Evolutionary conservation across 306 rosid species (phyloP).

Genomic region (Begonia loranthoides): DNA sequence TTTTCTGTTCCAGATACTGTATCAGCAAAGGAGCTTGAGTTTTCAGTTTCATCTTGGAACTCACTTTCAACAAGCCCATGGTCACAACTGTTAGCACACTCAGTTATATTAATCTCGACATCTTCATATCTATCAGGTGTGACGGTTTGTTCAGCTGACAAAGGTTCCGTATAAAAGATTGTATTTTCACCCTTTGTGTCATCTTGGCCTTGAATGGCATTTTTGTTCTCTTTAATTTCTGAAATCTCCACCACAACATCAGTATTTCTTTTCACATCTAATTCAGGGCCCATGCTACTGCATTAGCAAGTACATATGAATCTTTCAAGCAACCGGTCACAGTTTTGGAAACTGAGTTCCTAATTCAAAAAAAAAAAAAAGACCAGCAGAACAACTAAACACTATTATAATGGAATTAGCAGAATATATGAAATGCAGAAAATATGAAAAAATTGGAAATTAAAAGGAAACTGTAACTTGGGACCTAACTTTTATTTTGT

Average conservation of each 20-base stretch:
- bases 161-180: slow-evolving; percentile 13
- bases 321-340: slow-evolving; percentile 3
- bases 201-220: slow-evolving; percentile 5
- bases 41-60: slow-evolving; percentile 27
- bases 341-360: too few species aligned
- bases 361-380: slow-evolving; percentile 1
- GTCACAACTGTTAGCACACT: slow-evolving; percentile 10
- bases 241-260: slow-evolving; percentile 21
- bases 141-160: slow-evolving; percentile 11
- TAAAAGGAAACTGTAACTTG: too few species aligned
- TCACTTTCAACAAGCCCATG: slow-evolving; percentile 20
- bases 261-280: slow-evolving; percentile 21
- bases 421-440: too few species aligned
- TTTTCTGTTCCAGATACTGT: slow-evolving; percentile 38
- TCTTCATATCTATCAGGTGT: slow-evolving; percentile 18
- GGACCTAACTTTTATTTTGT: too few species aligned
- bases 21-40: slow-evolving; percentile 67
- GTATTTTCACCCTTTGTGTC: slow-evolving; percentile 19
- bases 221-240: slow-evolving; percentile 19
- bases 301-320: slow-evolving; percentile 7
- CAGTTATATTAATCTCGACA: slow-evolving; percentile 37
- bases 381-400: slow-evolving; percentile 2
- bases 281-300: slow-evolving; percentile 35
- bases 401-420: neutral
- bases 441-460: too few species aligned